These are phyloP conservation scores for Pleodorina starrii DNA, from an alignment of 139 green algal species.

Conservation along the genomic window DNA sequence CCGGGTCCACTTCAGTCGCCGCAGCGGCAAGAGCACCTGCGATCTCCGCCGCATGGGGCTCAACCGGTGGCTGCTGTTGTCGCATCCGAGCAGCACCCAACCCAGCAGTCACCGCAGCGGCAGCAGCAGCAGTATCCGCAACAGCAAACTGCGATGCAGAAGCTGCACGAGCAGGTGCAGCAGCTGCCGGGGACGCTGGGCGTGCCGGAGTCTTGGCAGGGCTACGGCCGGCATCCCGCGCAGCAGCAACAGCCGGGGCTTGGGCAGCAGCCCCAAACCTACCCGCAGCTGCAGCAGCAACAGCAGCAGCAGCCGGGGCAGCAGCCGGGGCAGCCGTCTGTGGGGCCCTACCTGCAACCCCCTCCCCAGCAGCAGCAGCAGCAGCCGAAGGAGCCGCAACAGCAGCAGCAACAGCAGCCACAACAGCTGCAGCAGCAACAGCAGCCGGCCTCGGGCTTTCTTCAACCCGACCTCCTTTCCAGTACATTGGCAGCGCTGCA, in stretches of 20 bases:
- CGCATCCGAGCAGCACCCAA: no score
- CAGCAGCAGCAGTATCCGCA: slow-evolving; percentile 18
- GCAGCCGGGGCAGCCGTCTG: slow-evolving; percentile 1
- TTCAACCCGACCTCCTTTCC: slow-evolving; percentile 35
- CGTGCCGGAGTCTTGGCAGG: neutral
- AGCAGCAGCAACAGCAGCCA: neutral
- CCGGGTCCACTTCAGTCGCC: neutral
- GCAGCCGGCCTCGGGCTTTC: neutral
- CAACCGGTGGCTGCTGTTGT: neutral
- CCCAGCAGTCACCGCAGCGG: neutral
- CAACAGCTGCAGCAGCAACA: slow-evolving; percentile 16
- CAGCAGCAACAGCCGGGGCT: neutral
- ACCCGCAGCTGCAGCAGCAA: neutral
- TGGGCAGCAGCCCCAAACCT: neutral
- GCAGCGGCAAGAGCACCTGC: neutral
- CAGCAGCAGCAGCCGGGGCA: neutral
- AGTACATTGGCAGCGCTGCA: slow-evolving; percentile 43
- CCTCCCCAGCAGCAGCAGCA: neutral
- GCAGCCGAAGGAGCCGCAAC: neutral
- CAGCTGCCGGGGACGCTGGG: neutral
- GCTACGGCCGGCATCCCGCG: neutral
- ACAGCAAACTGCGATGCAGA: neutral
- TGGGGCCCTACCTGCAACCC: neutral
- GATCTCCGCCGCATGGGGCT: neutral
- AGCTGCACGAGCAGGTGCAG: neutral